These are phyloP conservation scores for Capsicum rhomboideum DNA, from an alignment of 257 asterid genomes.

Conservation along the genomic window DNA sequence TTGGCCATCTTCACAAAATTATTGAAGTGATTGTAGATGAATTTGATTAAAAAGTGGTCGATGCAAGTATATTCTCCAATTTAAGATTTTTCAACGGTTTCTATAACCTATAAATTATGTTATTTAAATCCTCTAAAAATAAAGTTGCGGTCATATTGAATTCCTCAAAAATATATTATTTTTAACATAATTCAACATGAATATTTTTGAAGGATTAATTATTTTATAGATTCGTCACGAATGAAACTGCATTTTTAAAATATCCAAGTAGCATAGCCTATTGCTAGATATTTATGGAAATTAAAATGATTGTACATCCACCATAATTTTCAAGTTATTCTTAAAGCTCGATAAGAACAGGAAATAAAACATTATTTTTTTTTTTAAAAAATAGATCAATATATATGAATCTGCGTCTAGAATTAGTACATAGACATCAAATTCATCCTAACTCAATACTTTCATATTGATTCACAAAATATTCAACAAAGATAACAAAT, in stretches of 20 bases:
- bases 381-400: no score
- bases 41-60: background rate
- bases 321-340: background rate
- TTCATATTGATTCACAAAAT: background rate
- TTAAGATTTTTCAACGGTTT: background rate
- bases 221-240: background rate
- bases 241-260: background rate
- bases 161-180: background rate
- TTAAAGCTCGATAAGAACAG: background rate
- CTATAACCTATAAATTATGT: background rate
- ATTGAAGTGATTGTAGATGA: background rate
- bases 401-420: no score
- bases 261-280: background rate
- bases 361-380: no score
- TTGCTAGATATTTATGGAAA: background rate
- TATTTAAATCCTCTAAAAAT: background rate
- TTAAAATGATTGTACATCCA: background rate
- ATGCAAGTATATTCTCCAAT: background rate
- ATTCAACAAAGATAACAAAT: background rate
- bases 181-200: background rate
- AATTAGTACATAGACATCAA: no score
- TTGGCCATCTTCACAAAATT: background rate
- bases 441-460: no score
- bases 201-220: background rate
- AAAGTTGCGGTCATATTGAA: background rate